Percentiles rank a stretch among this genome's conserved stretches.
Conservation (phyloP, 192 early-diverging fungal species). For the Obelidium mucronatum region DNA sequence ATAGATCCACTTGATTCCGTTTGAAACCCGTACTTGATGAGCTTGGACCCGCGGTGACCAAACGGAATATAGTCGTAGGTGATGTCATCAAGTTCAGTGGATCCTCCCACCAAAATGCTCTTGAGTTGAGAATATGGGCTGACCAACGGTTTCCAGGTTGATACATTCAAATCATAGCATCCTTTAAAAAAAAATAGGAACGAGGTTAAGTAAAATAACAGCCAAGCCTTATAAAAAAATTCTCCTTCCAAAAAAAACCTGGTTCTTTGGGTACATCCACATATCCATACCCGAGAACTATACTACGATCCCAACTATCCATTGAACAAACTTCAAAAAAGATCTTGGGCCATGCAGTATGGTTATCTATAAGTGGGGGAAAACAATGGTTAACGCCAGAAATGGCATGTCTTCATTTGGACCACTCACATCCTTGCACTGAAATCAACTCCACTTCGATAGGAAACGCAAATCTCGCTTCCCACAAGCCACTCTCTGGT, state of each 20-base stretch:
- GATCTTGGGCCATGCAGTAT: constrained; percentile 37
- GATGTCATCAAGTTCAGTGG: constrained; percentile 45
- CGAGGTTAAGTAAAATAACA: no score
- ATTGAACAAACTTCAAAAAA: constrained; percentile 47
- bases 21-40: constrained; percentile 50
- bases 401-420: not conserved
- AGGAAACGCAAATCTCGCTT: constrained; percentile 21
- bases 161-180: constrained; percentile 28
- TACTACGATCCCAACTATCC: constrained; percentile 49
- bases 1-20: constrained; percentile 51
- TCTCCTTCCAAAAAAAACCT: no score
- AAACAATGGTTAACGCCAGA: not conserved
- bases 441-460: constrained; percentile 34
- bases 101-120: constrained; percentile 48
- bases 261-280: constrained; percentile 38
- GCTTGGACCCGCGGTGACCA: constrained; percentile 15
- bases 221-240: no score
- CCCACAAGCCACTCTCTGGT: not conserved
- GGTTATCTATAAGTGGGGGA: constrained; percentile 5
- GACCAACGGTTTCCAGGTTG: constrained; percentile 48
- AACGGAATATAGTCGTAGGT: constrained; percentile 34
- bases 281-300: constrained; percentile 50
- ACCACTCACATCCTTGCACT: constrained; percentile 13
- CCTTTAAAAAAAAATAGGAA: no score
- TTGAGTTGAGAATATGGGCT: constrained; percentile 28